Evolutionary conservation across 345 rosid genomes (phyloP).

Genomic region (Populus pruinosa): DNA sequence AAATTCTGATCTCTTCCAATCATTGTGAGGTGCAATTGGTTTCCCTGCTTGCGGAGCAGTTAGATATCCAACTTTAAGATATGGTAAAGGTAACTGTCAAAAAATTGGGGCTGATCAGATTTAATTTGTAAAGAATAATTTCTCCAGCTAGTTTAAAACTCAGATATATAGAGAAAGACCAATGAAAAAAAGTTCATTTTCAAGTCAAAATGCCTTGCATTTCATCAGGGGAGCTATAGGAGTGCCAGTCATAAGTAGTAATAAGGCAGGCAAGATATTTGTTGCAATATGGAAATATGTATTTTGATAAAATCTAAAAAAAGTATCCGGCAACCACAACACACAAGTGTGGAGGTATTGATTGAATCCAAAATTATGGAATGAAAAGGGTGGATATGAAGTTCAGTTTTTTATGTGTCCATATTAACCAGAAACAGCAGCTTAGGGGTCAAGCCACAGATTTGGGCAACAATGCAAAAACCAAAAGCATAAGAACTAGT

Average conservation of each 20-base stretch:
- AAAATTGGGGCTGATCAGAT: constrained; percentile 13
- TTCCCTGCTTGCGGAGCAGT: constrained; percentile 76
- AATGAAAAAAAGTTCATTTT: neutral
- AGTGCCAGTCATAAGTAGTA: neutral
- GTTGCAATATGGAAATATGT: neutral
- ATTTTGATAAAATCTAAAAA: too few relatives aligned
- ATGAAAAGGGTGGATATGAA: neutral
- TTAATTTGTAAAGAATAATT: neutral
- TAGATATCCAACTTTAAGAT: constrained; percentile 78
- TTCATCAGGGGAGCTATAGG: neutral
- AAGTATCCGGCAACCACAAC: too few relatives aligned
- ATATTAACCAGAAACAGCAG: neutral
- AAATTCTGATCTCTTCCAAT: constrained; percentile 80
- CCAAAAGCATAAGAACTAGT: neutral
- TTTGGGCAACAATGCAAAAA: neutral
- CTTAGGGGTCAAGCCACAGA: neutral
- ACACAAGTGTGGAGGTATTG: neutral
- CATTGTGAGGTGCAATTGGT: constrained; percentile 78
- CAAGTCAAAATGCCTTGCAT: neutral
- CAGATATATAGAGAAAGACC: neutral
- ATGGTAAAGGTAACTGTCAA: constrained; percentile 82
- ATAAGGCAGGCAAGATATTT: neutral
- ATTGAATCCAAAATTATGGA: neutral
- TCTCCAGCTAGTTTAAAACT: neutral
- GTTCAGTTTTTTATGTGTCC: neutral